Base-by-base conservation (phyloP, 2,329 filamentous ascomycete genomes). In the Claviceps pazoutovae region DNA sequence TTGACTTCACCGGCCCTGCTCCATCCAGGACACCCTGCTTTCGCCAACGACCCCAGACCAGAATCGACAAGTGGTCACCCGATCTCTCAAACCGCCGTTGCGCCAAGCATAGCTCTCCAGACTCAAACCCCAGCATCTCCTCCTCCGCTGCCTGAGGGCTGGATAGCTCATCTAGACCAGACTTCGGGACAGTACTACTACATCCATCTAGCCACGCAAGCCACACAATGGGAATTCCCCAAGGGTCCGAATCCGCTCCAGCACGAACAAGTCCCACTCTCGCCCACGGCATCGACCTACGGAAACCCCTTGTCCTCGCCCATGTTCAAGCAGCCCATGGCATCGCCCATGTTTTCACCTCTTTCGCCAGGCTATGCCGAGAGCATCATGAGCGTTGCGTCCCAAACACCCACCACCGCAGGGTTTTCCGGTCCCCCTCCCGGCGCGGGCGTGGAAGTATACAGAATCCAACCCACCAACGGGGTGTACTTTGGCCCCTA, bases 151-250 rank as follows among this genome's bases (percentile, higher is more conserved):
- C 93, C 93, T 5, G 93, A 98, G 70, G 93, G 93, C 37, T 98
- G 93, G 93, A 97, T 98, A 62, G 88, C 93, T 19, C 93, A 97
- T 66, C 75, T 97, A 4, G 93, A 98, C 64, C 86, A 88, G 58
- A 95, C 86, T 63, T 97, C 91, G 2, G 93, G 93, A 1, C 91
- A 97, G 64, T 98, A 97, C 68, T 98, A 98, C 67, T 98, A 98
- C 63, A 98, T 98, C 54, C 93, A 98, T 66, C 76, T 98, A 34
- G 86, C 90, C 1, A 90, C 88, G 0, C 93, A 97, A 64, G 88
- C 90, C 2, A 98, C 93, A 0, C 93, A 98, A 64, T 98, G 93
- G 93, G 93, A 98, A 62, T 97, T 97, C 59, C 93, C 93, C 30
- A 97, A 96, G 69, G 91, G 91, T 0, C 90, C 90, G 0, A 95